Conservation (phyloP, 306 rosid species). For the Gleditsia sinensis region DNA sequence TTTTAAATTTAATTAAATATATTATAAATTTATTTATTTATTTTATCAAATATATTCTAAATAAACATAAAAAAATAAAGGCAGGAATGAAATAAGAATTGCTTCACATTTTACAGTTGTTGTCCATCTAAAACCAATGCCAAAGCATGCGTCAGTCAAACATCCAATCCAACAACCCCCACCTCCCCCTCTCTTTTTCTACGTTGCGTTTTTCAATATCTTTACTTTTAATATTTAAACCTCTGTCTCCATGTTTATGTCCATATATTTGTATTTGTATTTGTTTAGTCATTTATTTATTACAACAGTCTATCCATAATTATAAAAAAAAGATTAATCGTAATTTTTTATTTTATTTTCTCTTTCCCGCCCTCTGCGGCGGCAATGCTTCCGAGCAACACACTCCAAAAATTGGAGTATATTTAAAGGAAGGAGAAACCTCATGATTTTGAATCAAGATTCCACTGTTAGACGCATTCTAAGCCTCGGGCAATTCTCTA, state of each 20-base stretch:
- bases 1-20: too few relatives aligned
- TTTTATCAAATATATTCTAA: too few relatives aligned
- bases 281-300: neutral
- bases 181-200: neutral
- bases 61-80: too few relatives aligned
- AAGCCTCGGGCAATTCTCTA: slow-evolving; percentile 15
- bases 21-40: too few relatives aligned
- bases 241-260: neutral
- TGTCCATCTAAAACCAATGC: slow-evolving; percentile 41
- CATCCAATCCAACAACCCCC: slow-evolving; percentile 29
- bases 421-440: slow-evolving; percentile 42
- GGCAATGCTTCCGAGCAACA: slow-evolving; percentile 56
- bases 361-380: too few relatives aligned
- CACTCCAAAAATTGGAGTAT: slow-evolving; percentile 33
- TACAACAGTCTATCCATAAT: slow-evolving; percentile 1
- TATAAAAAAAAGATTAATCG: slow-evolving; percentile 14
- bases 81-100: slow-evolving; percentile 15
- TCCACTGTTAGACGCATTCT: slow-evolving; percentile 31
- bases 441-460: slow-evolving; percentile 38
- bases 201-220: neutral
- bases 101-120: slow-evolving; percentile 47
- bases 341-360: too few relatives aligned
- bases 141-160: slow-evolving; percentile 41
- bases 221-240: neutral
- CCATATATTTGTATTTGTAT: too few relatives aligned